Evolutionary conservation across 1,284 basidiomycete genomes (phyloP).

Genomic region (Cutaneotrichosporon cutaneum): DNA sequence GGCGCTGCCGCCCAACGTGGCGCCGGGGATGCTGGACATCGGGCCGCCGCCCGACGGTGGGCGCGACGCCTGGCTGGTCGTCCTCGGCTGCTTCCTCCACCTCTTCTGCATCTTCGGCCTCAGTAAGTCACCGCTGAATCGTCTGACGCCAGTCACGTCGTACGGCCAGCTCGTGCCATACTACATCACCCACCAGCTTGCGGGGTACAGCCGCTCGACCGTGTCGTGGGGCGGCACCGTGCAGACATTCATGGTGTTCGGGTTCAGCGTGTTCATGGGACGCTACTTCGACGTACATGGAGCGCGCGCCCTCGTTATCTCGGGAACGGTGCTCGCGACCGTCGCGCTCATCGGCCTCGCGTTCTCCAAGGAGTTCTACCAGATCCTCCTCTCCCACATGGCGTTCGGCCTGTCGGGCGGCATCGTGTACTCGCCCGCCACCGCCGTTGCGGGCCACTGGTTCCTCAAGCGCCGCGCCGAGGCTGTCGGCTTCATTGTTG

Average conservation of each 20-base stretch:
- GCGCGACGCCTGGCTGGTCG: slow-evolving; percentile 31
- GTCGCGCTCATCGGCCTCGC: slow-evolving; percentile 36
- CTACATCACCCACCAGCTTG: slow-evolving; percentile 28
- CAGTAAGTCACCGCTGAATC: slow-evolving; percentile 34
- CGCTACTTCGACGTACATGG: slow-evolving; percentile 34
- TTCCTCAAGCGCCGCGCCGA: slow-evolving; percentile 44
- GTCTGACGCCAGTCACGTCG: slow-evolving; percentile 25
- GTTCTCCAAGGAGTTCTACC: slow-evolving; percentile 48
- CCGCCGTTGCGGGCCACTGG: slow-evolving; percentile 49
- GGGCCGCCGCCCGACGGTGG: slow-evolving; percentile 36
- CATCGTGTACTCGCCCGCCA: slow-evolving; percentile 45
- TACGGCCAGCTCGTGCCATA: slow-evolving; percentile 30
- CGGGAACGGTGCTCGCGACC: slow-evolving; percentile 30
- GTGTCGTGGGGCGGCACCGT: slow-evolving; percentile 27
- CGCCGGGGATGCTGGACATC: slow-evolving; percentile 9
- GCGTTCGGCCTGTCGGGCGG: slow-evolving; percentile 42
- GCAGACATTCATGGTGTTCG: slow-evolving; percentile 26
- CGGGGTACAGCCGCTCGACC: slow-evolving; percentile 18
- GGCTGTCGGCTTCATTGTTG: slow-evolving; percentile 47
- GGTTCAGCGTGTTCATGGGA: slow-evolving; percentile 23
- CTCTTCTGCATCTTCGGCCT: slow-evolving; percentile 35
- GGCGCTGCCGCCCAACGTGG: not conserved
- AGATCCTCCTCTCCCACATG: slow-evolving; percentile 46
- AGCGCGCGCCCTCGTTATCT: slow-evolving; percentile 28
- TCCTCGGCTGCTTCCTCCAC: slow-evolving; percentile 30